A percentile compares a stretch with the other conserved stretches of the same genome.
These are phyloP conservation scores for Geum urbanum DNA, from an alignment of 306 rosid species.

Conservation along the genomic window DNA sequence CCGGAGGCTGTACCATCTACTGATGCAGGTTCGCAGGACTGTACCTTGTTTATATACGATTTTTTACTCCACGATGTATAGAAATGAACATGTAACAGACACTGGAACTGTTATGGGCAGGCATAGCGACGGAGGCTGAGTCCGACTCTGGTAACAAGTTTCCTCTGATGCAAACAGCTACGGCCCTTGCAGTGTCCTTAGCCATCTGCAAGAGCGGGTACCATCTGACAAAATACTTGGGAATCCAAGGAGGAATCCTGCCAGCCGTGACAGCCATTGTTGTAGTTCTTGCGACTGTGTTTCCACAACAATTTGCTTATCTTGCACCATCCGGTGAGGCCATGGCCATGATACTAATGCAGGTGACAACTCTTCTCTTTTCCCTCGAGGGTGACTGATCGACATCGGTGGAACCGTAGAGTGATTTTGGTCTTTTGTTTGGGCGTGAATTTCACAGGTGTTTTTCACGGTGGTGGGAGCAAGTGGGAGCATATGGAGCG, in stretches of 20 bases:
- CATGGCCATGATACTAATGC: slow-evolving; percentile 48
- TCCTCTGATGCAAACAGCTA: slow-evolving; percentile 38
- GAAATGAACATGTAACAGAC: slow-evolving; percentile 7
- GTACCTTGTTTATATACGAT: slow-evolving; percentile 1
- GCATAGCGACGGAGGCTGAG: slow-evolving; percentile 17
- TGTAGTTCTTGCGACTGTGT: slow-evolving; percentile 38
- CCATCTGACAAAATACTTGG: slow-evolving; percentile 32
- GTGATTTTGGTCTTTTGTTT: background rate
- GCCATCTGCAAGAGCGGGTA: slow-evolving; percentile 47
- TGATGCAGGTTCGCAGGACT: slow-evolving; percentile 31
- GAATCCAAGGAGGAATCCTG: slow-evolving; percentile 45
- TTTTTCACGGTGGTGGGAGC: slow-evolving; percentile 54
- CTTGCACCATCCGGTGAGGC: slow-evolving; percentile 53
- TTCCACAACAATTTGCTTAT: slow-evolving; percentile 36
- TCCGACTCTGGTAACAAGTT: slow-evolving; percentile 27
- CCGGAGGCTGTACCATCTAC: slow-evolving; percentile 42
- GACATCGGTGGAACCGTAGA: background rate
- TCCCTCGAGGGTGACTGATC: background rate
- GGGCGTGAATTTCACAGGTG: slow-evolving; percentile 22
- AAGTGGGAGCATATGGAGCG: slow-evolving; percentile 40
- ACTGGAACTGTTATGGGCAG: slow-evolving; percentile 19
- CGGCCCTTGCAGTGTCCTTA: slow-evolving; percentile 39
- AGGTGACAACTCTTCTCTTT: slow-evolving; percentile 18
- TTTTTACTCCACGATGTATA: background rate
- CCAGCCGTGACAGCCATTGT: slow-evolving; percentile 45